These are phyloP conservation scores for Russula emetica DNA, from an alignment of 768 basidiomycete species.

Conservation along the genomic window DNA sequence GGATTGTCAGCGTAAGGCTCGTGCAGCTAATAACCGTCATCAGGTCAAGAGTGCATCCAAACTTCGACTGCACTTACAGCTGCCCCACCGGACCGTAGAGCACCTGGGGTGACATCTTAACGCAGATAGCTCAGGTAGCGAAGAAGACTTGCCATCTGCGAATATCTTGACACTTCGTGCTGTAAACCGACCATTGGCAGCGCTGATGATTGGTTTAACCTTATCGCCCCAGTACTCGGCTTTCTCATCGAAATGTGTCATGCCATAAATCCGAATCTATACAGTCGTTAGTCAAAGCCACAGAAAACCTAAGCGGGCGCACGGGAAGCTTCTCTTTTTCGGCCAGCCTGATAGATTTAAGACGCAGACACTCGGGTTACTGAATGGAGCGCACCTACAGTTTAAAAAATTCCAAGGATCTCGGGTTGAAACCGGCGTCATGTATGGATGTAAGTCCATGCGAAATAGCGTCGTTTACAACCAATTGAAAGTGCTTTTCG, in stretches of 20 bases:
- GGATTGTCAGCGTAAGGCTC: slow-evolving; percentile 83
- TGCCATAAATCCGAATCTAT: slow-evolving; percentile 76
- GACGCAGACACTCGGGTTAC: slow-evolving; percentile 10
- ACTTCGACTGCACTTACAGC: slow-evolving; percentile 47
- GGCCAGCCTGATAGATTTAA: slow-evolving; percentile 50
- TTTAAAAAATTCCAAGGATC: slow-evolving; percentile 70
- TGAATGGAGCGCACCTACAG: slow-evolving; percentile 40
- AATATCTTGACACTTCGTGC: slow-evolving; percentile 79
- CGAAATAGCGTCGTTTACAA: slow-evolving; percentile 63
- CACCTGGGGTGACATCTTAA: slow-evolving; percentile 46
- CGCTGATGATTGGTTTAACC: slow-evolving; percentile 49
- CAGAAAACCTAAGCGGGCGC: slow-evolving; percentile 7
- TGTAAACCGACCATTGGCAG: slow-evolving; percentile 58
- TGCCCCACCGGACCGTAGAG: slow-evolving; percentile 84
- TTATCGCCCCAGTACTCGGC: slow-evolving; percentile 71
- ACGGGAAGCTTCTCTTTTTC: slow-evolving; percentile 59
- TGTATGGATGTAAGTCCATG: slow-evolving; percentile 80
- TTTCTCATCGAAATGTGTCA: slow-evolving; percentile 65
- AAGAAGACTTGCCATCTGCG: slow-evolving; percentile 50
- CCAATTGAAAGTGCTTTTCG: slow-evolving; percentile 52
- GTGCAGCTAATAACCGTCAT: slow-evolving; percentile 47
- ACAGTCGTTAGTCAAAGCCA: neutral
- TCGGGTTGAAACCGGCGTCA: slow-evolving; percentile 72
- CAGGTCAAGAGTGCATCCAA: slow-evolving; percentile 1
- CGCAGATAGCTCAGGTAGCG: neutral